Base-by-base conservation (phyloP, 2,329 filamentous ascomycete genomes). In the Laburnicola sp. region DNA sequence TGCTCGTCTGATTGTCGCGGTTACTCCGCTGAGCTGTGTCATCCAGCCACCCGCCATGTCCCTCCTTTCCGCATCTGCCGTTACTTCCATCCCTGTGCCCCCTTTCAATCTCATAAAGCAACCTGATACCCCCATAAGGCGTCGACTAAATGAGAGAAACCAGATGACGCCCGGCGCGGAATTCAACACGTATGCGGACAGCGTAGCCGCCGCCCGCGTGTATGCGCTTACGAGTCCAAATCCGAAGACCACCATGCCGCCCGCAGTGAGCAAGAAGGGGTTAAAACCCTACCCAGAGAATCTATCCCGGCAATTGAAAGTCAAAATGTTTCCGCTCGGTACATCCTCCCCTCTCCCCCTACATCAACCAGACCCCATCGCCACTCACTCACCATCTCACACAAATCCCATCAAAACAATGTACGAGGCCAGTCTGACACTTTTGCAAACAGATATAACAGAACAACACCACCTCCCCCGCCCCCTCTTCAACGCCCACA, bases 181-280 rank as follows among this genome's bases (percentile, higher is more conserved):
- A 72, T 99, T 99, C 82, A 99, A 99, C 78, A 88, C 88, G 50
- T 96, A 91, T 67, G 92, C 94, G 51, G 95, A 99, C 57, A 72
- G 73, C 41, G 64, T 78, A 45, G 78, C 78, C 27, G 74, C 76
- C 6, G 78, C 78, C 1, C 70, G 77, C 37, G 64, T 80, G 30
- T 79, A 78, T 49, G 77, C 78, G 1, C 68, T 80, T 9, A 78
- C 77, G n/a, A 76, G 74, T 8, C 74, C 70, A 2, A 84, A 77
- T 30, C 94, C 94, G 0, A 74, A 80, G 9, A 88, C 86, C 2
- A 97, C 91, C 3, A 89, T 97, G 81, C 91, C 94, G 1, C 84
- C 86, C 0, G 50, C 60, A 0, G 75, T 86, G 56, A 73, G 37
- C 45, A 60, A 54, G n/a, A 68, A 70, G 26, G 48, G 50, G 8